Evolutionary conservation across 2,329 filamentous ascomycete genomes (phyloP).

Genomic region (Aureobasidium zeae): DNA sequence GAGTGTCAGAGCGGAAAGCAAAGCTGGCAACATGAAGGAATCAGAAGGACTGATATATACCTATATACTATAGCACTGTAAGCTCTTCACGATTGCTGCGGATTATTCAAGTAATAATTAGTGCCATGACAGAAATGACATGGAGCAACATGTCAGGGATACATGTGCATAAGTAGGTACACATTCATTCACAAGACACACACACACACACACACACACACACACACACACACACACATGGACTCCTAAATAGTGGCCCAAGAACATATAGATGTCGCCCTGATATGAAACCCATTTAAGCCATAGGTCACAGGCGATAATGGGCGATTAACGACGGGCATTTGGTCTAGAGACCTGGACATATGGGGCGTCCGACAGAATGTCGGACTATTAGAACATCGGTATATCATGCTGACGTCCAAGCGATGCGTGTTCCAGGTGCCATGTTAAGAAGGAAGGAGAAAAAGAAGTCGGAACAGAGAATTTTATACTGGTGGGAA

Average conservation of each 20-base stretch:
- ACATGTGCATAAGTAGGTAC: too few species aligned
- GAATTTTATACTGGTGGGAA: not conserved
- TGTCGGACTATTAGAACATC: conserved; percentile 25
- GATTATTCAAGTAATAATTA: too few species aligned
- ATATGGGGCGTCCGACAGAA: conserved; percentile 14
- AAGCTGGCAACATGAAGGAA: too few species aligned
- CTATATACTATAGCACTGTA: too few species aligned
- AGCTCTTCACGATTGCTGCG: too few species aligned
- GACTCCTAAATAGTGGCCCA: not conserved
- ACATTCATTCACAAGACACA: too few species aligned
- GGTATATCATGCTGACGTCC: conserved; percentile 26
- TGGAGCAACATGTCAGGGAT: too few species aligned
- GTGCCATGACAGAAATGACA: too few species aligned
- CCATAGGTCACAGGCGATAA: conserved; percentile 31
- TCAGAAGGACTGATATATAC: too few species aligned
- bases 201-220: too few species aligned
- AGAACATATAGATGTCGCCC: conserved; percentile 34
- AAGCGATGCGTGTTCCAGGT: conserved; percentile 26
- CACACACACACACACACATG: too few species aligned
- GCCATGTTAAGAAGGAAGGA: conserved; percentile 19
- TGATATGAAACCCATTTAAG: conserved; percentile 47
- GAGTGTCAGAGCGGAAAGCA: too few species aligned
- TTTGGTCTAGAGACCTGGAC: conserved; percentile 38
- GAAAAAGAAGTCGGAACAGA: conserved; percentile 16
- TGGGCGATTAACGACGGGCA: conserved; percentile 47